These are phyloP conservation scores for Lipomyces yamanashiensis DNA, from an alignment of 805 yeast species.

Conservation along the genomic window DNA sequence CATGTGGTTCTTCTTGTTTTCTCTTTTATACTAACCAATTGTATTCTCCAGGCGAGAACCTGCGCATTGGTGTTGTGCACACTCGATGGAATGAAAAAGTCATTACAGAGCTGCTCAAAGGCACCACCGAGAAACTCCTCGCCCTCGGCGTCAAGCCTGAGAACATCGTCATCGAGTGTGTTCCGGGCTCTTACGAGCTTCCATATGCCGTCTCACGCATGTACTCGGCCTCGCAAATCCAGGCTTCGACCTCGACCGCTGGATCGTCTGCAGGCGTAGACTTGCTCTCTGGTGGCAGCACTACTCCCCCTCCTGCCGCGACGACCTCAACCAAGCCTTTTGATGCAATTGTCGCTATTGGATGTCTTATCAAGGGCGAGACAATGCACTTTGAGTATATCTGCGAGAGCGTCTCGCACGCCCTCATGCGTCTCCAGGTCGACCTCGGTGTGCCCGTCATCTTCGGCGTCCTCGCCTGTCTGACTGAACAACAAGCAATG, in stretches of 20 bases:
- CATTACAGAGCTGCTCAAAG: constrained; percentile 77
- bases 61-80: constrained; percentile 85
- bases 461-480: constrained; percentile 90
- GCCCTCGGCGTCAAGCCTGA: constrained; percentile 73
- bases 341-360: constrained; percentile 92
- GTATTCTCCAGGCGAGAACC: constrained; percentile 39
- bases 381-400: constrained; percentile 99
- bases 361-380: constrained; percentile 92
- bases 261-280: constrained; percentile 27
- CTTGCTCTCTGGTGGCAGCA: constrained; percentile 26
- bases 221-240: constrained; percentile 35
- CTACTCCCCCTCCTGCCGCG: constrained; percentile 20
- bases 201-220: constrained; percentile 70
- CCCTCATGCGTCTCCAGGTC: constrained; percentile 80
- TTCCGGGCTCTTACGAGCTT: constrained; percentile 94
- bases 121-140: constrained; percentile 65
- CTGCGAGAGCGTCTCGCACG: constrained; percentile 85
- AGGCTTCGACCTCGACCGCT: constrained; percentile 16
- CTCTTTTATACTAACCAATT: not conserved
- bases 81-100: constrained; percentile 92
- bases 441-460: constrained; percentile 76
- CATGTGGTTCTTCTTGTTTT: not conserved
- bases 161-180: constrained; percentile 79
- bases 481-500: constrained; percentile 92
- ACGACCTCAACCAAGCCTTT: constrained; percentile 43